A percentile compares a stretch with the other conserved stretches of the same genome.
Evolutionary conservation across 2,329 filamentous ascomycete species (phyloP).

Genomic region (Cryphonectria japonica): DNA sequence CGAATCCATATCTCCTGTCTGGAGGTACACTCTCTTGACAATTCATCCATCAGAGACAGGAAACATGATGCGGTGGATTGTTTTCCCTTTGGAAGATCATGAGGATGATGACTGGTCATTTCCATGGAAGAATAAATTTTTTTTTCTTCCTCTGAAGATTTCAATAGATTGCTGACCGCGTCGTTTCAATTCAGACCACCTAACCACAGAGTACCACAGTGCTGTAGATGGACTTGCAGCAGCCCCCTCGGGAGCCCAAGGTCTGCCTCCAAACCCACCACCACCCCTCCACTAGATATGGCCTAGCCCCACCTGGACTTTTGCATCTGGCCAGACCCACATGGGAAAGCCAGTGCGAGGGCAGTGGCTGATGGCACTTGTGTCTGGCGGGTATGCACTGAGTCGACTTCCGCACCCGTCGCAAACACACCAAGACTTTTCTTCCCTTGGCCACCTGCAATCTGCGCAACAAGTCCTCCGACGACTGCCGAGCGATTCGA

Average conservation of each 20-base stretch:
- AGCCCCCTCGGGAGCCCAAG: neutral
- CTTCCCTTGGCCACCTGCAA: constrained; percentile 8
- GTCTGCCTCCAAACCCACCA: neutral
- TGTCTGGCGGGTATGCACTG: constrained; percentile 1
- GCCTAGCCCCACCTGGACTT: neutral
- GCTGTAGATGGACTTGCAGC: neutral
- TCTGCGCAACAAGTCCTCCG: neutral
- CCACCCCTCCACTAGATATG: neutral
- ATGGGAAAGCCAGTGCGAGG: neutral
- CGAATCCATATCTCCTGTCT: neutral
- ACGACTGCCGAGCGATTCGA: constrained; percentile 1
- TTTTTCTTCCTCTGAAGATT: neutral
- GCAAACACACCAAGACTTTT: constrained; percentile 11
- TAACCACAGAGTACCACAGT: neutral
- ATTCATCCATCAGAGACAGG: neutral
- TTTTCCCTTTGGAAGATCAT: no score
- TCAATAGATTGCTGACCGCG: neutral
- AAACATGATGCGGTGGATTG: no score
- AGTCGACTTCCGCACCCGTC: constrained; percentile 11
- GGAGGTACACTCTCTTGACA: neutral
- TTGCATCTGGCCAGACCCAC: constrained; percentile 9
- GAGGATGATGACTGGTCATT: no score
- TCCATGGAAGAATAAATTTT: neutral
- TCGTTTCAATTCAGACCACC: constrained; percentile 5
- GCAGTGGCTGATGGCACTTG: neutral